Percentiles rank a stretch among this genome's conserved stretches.
Conservation (phyloP, 441 rosid genomes). For the Populus hybrid region DNA sequence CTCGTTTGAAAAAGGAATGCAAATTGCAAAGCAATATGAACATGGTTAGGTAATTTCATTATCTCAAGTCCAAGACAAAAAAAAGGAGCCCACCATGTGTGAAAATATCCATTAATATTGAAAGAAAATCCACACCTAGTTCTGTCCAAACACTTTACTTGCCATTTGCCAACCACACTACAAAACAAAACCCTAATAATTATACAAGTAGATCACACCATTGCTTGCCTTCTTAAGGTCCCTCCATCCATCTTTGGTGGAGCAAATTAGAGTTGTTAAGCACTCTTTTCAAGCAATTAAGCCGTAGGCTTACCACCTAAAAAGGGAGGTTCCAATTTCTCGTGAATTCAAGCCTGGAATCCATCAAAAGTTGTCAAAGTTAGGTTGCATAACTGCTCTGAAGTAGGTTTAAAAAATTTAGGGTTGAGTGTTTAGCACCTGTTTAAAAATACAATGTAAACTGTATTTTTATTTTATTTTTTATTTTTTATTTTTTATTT, state of each 20-base stretch:
- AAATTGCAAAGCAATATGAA: neutral
- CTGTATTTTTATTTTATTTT: too few species aligned
- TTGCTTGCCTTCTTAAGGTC: neutral
- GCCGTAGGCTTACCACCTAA: neutral
- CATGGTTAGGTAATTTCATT: neutral
- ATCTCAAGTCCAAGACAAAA: neutral
- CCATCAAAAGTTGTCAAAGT: neutral
- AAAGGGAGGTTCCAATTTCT: neutral
- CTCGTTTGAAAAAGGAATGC: neutral
- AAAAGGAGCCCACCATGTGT: conserved; percentile 21
- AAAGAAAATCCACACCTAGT: neutral
- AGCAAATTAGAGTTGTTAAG: neutral
- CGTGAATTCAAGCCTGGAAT: too few species aligned
- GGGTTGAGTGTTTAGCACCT: too few species aligned
- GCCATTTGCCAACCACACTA: neutral
- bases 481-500: too few species aligned
- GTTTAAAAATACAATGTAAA: accelerated
- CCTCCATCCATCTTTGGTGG: neutral
- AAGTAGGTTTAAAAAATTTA: neutral
- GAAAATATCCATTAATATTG: neutral
- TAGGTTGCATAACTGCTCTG: neutral
- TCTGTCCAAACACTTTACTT: neutral
- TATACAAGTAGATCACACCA: neutral
- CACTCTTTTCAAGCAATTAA: neutral
- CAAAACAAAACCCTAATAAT: neutral